phyloP scores from a whole-genome alignment of 2,329 filamentous ascomycete species.

The Neodidymelliopsis sp. region DNA sequence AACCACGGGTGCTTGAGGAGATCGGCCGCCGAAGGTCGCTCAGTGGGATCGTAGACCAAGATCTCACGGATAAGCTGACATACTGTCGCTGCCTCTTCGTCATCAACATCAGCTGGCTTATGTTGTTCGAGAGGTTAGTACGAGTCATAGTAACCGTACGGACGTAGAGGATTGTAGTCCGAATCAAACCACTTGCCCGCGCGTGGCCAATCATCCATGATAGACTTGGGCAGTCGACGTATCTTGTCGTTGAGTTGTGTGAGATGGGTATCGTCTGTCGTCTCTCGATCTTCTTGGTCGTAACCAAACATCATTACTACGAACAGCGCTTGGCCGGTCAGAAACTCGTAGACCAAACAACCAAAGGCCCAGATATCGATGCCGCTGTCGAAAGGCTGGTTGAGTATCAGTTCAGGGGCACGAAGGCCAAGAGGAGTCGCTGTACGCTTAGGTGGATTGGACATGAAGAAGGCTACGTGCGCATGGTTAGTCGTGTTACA shows the following conservation, averaged over 20 bases:
- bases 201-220: conserved; percentile 35
- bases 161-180: conserved; percentile 31
- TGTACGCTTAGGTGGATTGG: conserved; percentile 29
- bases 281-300: conserved; percentile 27
- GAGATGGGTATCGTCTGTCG: conserved; percentile 41
- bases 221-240: conserved; percentile 34
- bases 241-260: conserved; percentile 34
- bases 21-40: conserved; percentile 37
- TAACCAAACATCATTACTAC: conserved; percentile 28
- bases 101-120: conserved; percentile 31
- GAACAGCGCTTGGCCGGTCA: conserved; percentile 34
- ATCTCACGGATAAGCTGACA: conserved; percentile 37
- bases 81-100: conserved; percentile 34
- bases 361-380: conserved; percentile 48
- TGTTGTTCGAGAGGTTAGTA: conserved; percentile 31
- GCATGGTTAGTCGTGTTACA: background rate
- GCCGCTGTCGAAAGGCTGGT: conserved; percentile 36
- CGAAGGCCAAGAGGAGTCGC: conserved; percentile 35
- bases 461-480: conserved; percentile 31
- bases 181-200: conserved; percentile 35
- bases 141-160: conserved; percentile 18
- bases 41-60: conserved; percentile 38
- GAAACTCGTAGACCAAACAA: conserved; percentile 44
- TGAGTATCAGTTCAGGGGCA: conserved; percentile 44
- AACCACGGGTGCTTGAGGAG: conserved; percentile 44